Percentiles rank a stretch among this genome's conserved stretches.
These are phyloP conservation scores for Talaromyces sp. DNA, from an alignment of 2,329 filamentous ascomycete species.

Conservation along the genomic window DNA sequence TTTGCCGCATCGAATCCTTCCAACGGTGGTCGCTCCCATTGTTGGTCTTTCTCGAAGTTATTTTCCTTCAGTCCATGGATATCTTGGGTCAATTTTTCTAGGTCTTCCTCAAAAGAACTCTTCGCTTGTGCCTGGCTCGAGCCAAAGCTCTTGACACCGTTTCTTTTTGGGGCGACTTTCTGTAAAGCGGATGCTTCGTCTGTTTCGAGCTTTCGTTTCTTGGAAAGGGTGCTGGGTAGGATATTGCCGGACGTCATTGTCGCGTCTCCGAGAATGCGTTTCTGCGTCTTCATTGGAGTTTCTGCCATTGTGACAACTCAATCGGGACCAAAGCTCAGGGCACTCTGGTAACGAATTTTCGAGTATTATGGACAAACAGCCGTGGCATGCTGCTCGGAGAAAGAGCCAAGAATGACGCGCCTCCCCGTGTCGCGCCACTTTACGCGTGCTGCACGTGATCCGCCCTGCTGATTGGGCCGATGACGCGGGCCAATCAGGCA, in stretches of 20 bases:
- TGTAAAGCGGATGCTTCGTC: conserved; percentile 46
- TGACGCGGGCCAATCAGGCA: background rate
- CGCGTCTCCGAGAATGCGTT: conserved; percentile 67
- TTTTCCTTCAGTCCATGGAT: conserved; percentile 78
- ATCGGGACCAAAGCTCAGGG: background rate
- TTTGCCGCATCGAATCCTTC: conserved; percentile 58
- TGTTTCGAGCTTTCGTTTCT: conserved; percentile 78
- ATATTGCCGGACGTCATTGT: conserved; percentile 62
- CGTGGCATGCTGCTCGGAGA: background rate
- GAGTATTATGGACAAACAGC: background rate
- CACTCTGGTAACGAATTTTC: background rate
- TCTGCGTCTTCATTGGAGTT: conserved; percentile 53
- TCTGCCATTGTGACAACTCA: conserved; percentile 32
- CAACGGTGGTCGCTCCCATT: conserved; percentile 70
- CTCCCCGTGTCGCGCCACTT: conserved; percentile 1
- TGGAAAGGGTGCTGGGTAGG: conserved; percentile 50
- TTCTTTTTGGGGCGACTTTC: conserved; percentile 57
- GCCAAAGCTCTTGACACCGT: conserved; percentile 50
- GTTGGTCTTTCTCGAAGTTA: conserved; percentile 89
- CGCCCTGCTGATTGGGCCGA: background rate
- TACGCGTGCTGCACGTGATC: conserved; percentile 1
- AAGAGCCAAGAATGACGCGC: background rate
- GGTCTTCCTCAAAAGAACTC: conserved; percentile 85
- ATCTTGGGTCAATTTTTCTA: conserved; percentile 95
- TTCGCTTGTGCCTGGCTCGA: conserved; percentile 70